These are phyloP conservation scores for Lipomyces chichibuensis DNA, from an alignment of 805 yeast genomes.

Conservation along the genomic window DNA sequence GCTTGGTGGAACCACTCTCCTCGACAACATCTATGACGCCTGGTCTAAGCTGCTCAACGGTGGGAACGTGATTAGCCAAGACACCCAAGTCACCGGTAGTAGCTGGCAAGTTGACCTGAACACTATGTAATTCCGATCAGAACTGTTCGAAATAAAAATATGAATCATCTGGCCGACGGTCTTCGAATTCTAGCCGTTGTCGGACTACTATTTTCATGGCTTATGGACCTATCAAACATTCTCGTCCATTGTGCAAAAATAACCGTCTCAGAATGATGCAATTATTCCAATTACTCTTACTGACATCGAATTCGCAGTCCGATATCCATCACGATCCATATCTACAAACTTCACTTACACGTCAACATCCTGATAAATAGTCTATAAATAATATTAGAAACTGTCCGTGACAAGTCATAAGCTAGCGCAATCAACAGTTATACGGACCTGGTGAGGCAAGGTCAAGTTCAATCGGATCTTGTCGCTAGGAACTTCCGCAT, in stretches of 20 bases:
- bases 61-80: slow-evolving; percentile 96
- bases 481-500: slow-evolving; percentile 84
- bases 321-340: not conserved
- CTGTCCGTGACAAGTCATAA: not conserved
- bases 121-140: slow-evolving; percentile 39
- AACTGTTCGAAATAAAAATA: not conserved
- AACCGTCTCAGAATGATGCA: not conserved
- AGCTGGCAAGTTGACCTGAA: slow-evolving; percentile 94
- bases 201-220: not conserved
- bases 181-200: not conserved
- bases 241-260: not conserved
- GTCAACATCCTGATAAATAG: slow-evolving; percentile 42
- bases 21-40: slow-evolving; percentile 93
- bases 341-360: slow-evolving; percentile 41
- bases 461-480: slow-evolving; percentile 86
- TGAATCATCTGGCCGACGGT: not conserved
- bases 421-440: not conserved
- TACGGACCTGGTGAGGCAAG: slow-evolving; percentile 73
- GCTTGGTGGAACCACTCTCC: slow-evolving; percentile 68
- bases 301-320: not conserved
- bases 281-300: not conserved
- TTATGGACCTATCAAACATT: no score
- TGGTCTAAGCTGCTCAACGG: slow-evolving; percentile 93
- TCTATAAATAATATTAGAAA: slow-evolving; percentile 31
- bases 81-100: slow-evolving; percentile 95